Evolutionary conservation across 345 rosid species (phyloP).

Genomic region (Laguncularia racemosa): DNA sequence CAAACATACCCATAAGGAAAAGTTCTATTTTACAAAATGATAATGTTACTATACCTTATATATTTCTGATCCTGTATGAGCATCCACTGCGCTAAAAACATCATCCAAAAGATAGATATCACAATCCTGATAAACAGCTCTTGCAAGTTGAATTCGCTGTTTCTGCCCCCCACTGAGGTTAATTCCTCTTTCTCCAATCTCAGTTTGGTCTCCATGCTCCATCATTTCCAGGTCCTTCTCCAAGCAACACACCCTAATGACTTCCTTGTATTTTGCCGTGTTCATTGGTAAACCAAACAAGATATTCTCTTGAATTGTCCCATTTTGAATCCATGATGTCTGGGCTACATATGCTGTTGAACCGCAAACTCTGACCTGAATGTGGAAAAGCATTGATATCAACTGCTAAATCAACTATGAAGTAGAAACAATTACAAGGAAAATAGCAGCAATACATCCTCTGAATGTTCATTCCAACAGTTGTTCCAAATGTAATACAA

Average conservation of each 20-base stretch:
- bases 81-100: constrained; percentile 94
- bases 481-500: too few species aligned
- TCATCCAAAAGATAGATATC: constrained; percentile 93
- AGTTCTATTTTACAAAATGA: too few species aligned
- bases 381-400: neutral
- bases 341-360: constrained; percentile 89
- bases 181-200: constrained; percentile 94
- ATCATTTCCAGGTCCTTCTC: constrained; percentile 88
- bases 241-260: constrained; percentile 64
- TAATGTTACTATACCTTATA: constrained; percentile 48
- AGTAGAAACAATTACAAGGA: neutral
- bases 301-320: constrained; percentile 81
- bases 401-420: neutral
- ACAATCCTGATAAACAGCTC: constrained; percentile 84
- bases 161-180: constrained; percentile 98
- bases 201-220: constrained; percentile 94
- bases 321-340: constrained; percentile 90
- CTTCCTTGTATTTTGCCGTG: constrained; percentile 47
- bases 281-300: constrained; percentile 84
- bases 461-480: too few species aligned
- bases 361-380: constrained; percentile 74
- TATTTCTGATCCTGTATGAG: constrained; percentile 90
- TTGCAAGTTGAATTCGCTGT: constrained; percentile 90
- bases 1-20: too few species aligned
- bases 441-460: neutral